Percentiles rank a stretch among this genome's conserved stretches.
phyloP scores from a whole-genome alignment of 73 alveolate species.

The Durusdinium trenchii region DNA sequence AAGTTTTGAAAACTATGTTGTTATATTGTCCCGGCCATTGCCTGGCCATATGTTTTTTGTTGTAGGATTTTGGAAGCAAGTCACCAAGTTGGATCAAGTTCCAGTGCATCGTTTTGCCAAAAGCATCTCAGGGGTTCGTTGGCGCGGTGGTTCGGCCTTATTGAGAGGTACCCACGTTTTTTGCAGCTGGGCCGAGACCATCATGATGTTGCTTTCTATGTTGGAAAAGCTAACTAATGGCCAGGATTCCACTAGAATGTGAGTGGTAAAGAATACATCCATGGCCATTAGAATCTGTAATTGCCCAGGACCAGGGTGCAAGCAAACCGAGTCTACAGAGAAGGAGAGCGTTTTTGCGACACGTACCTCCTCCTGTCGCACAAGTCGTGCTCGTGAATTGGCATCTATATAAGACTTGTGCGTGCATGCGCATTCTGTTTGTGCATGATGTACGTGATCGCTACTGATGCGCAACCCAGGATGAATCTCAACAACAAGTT shows the following conservation, averaged over 20 bases:
- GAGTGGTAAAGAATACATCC: not conserved
- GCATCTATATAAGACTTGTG: not conserved
- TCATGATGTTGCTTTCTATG: not conserved
- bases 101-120: not conserved
- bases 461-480: not conserved
- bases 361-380: not conserved
- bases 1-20: too few species aligned
- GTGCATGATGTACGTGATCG: not conserved
- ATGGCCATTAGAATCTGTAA: too few species aligned
- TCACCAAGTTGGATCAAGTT: not conserved
- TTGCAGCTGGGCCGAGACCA: not conserved
- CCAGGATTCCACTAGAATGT: not conserved
- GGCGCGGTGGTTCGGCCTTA: too few species aligned
- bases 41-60: not conserved
- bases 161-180: not conserved
- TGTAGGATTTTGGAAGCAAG: not conserved
- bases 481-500: not conserved
- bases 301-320: not conserved
- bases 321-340: not conserved
- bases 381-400: not conserved
- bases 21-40: too few species aligned
- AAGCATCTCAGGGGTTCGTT: not conserved
- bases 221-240: not conserved
- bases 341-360: not conserved
- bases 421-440: not conserved